Evolutionary conservation across 495 filamentous ascomycete genomes (phyloP), one percentile per base, ranked within the genome.

Genomic region (Aspergillus conjunctus): DNA sequence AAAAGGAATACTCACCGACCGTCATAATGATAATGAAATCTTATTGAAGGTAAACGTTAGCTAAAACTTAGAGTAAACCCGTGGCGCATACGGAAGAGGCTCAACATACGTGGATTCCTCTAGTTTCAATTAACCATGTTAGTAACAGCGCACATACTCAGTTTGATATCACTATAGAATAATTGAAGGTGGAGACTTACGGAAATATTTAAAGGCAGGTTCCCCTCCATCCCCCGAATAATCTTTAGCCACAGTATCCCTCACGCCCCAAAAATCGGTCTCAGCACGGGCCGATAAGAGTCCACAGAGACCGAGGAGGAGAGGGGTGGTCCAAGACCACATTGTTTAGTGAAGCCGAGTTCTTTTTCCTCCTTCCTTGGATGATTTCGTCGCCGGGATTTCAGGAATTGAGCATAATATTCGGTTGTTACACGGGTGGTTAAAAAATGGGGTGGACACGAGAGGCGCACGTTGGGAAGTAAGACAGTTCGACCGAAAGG

Each of bases 11-110:
- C 67, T 55, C 75, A 85, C 83, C 85, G 78, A 63, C 81, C 83
- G 71, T 88, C 85, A 66, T 86, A 87, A 66, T 86, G 84, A 59
- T 81, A 74, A 67, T 86, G 78, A 60, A 86, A 87, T 22, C 84
- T 87, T 48, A 45, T 45, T 39, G 33, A 30, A 41, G 11, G 48
- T 55, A 56, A 45, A 51, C 0, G 17, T 64, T 66, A 54, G 60
- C 66, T 33, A 33, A 22, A 45, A 50, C 17, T 46, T 17, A 17
- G 15, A n/a, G 51, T 9, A 17, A 15, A 34, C 21, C 45, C 37
- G 37, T 48, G n/a, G 39, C 9, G 17, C 17, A 5, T 48, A 11
- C 6, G 18, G 10, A 17, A 59, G 41, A 34, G 30, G 49, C 39
- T 33, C 34, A 32, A 56, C 82, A 67, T 79, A 85, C 83, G 70